Base-by-base conservation (phyloP, 371 early-diverging fungal genomes). In the Haplosporangium sp. region DNA sequence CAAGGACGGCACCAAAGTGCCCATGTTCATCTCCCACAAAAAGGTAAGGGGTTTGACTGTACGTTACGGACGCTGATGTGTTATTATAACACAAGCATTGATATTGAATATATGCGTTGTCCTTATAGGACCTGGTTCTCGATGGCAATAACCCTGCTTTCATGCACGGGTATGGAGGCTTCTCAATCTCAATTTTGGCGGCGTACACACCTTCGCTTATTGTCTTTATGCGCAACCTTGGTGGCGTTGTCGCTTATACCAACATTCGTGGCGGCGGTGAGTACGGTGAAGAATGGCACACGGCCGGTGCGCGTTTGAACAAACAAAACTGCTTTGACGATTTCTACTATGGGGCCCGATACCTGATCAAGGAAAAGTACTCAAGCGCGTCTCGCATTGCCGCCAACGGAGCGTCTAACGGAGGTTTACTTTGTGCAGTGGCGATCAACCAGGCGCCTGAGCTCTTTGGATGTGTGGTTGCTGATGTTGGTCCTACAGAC, bases 331-430 rank as follows among this genome's bases (percentile, higher is more conserved):
- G 64, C 36, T 85, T 85, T 65, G 87, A 87, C 47, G 87, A 87
- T 59, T 87, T 87, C 62, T 82, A 83, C 62, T 79, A 62, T 20
- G 86, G 84, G 9, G 84, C 86, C 55, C 72, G 79, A 64, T 84
- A 81, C 56, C 60, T 87, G 43, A 69, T 81, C 37, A 50, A 68
- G 40, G 68, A 81, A n/a, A 80, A 82, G 18, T 83, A 81, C 62
- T 84, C 87, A 2, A 18, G 57, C 42, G 46, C 83, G 10, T 82
- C 84, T 41, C 69, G 67, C n/a, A 62, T 91, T 29, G 83, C 86
- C 29, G 92, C 92, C 64, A 89, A 91, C 53, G 91, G 92, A 65
- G 93, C 86, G 0, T 91, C 91, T n/a, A 91, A 92, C 72, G 92
- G 90, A 55, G 94, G 94, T 59, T 61, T 88, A 54, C 62, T 87